phyloP scores from a whole-genome alignment of 2,329 filamentous ascomycete species.

The Massarina eburnea region DNA sequence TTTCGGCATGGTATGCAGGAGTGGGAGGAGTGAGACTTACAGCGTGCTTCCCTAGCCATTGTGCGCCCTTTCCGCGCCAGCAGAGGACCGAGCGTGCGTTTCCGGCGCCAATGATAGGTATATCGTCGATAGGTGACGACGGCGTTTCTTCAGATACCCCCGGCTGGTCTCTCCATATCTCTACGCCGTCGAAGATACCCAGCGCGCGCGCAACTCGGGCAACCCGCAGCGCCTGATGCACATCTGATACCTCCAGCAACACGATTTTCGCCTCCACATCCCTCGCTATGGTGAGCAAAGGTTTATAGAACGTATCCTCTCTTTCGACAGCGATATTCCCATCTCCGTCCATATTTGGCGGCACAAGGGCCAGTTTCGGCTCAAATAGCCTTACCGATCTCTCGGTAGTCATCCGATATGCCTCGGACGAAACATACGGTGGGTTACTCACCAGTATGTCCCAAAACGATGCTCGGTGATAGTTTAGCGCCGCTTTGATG shows the following conservation, averaged over 20 bases:
- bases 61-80: conserved; percentile 35
- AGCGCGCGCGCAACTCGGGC: conserved; percentile 46
- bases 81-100: conserved; percentile 49
- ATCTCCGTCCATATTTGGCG: conserved; percentile 8
- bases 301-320: conserved; percentile 67
- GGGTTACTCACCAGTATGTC: conserved; percentile 84
- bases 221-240: conserved; percentile 68
- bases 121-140: conserved; percentile 3
- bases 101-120: conserved; percentile 42
- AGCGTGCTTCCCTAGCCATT: conserved; percentile 41
- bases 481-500: conserved; percentile 20
- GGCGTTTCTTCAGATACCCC: conserved; percentile 4
- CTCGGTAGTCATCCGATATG: conserved; percentile 64
- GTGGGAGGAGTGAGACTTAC: conserved; percentile 63
- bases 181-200: conserved; percentile 47
- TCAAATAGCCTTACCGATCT: conserved; percentile 81
- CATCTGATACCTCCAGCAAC: conserved; percentile 72
- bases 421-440: conserved; percentile 75
- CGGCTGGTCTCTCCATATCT: conserved; percentile 71
- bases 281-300: conserved; percentile 60
- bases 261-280: conserved; percentile 56
- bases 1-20: conserved; percentile 49
- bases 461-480: conserved; percentile 24
- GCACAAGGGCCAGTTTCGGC: conserved; percentile 75
- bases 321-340: conserved; percentile 22